Base-by-base conservation (phyloP, 257 asterid genomes). In the Ilex aquifolium region DNA sequence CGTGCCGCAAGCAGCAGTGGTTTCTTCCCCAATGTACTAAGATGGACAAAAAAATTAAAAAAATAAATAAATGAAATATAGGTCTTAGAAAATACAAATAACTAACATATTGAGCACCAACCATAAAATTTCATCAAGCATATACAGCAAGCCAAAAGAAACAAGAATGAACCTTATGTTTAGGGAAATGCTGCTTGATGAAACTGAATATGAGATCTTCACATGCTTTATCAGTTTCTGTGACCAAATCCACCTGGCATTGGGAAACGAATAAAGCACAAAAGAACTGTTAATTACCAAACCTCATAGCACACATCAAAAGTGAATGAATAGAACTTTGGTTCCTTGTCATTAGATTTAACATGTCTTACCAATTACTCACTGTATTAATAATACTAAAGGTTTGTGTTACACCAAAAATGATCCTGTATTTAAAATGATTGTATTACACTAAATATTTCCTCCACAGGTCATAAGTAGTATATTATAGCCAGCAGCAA, bases 21-120 rank as follows among this genome's bases (percentile, higher is more conserved):
- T 93, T 77, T 93, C 99, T 81, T 93, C 97, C 62, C 99, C 97
- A 61, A 93, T 93, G 82, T 90, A 85, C 97, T 93, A 65, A 61
- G 16, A 64, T 3, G 7, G 44, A 49, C 36, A 68, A 49, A 72
- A 2, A 61, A 11, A 27, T 40, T 17, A 62, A 46, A 27, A 61
- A 11, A 27, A 48, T 17, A 62, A 46, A 27, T 44, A 27, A 21
- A 52, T 53, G 21, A 9, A 17, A 51, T 5, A 31, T 65, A 55
- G 4, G 21, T 7, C 56, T 12, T 36, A 14, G 4, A 58, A 53
- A 49, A 39, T 36, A 55, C 56, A 49, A 46, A 4, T 8, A 7
- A 29, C 67, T 40, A 21, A 21, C 27, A 10, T 36, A 15, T 53
- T 61, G 16, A 58, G 66, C 65, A 70, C 31, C 52, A 8, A 57